Conservation (phyloP, 805 yeast species). For the Priceomyces fermenticarens region DNA sequence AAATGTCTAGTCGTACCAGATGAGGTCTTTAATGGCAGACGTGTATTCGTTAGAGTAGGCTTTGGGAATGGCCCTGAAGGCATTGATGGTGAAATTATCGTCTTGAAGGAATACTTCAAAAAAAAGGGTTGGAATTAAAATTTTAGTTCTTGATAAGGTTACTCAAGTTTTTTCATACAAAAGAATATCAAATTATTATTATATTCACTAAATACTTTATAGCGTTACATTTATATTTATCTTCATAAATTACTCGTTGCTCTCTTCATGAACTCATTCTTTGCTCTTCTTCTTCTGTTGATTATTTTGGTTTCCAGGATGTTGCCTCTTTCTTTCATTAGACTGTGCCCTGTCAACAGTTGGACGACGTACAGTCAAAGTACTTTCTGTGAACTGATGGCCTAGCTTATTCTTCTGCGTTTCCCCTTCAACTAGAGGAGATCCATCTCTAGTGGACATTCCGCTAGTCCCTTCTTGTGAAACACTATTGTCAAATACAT, state of each 20-base stretch:
- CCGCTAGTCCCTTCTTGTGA: neutral
- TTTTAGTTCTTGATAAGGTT: neutral
- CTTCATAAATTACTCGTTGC: neutral
- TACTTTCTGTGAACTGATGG: constrained; percentile 24
- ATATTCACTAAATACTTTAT: neutral
- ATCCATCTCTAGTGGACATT: neutral
- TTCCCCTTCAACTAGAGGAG: constrained; percentile 1
- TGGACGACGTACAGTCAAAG: constrained; percentile 32
- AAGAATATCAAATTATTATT: neutral
- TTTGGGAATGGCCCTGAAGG: constrained; percentile 42
- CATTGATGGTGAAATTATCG: constrained; percentile 30
- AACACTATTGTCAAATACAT: too few relatives aligned
- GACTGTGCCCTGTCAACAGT: constrained; percentile 12
- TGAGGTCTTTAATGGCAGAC: constrained; percentile 37
- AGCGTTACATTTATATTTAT: neutral
- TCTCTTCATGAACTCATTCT: constrained; percentile 7
- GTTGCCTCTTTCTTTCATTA: constrained; percentile 16
- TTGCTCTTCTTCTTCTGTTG: constrained; percentile 16
- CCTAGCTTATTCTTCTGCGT: constrained; percentile 11
- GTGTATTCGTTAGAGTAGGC: constrained; percentile 47
- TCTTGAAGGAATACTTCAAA: constrained; percentile 14
- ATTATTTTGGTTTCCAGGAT: constrained; percentile 8
- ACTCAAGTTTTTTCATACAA: too few relatives aligned
- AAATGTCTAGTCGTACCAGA: constrained; percentile 47
- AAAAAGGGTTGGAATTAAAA: neutral